These are phyloP conservation scores for Bretschneidera sinensis DNA, from an alignment of 345 rosid species.

Conservation along the genomic window DNA sequence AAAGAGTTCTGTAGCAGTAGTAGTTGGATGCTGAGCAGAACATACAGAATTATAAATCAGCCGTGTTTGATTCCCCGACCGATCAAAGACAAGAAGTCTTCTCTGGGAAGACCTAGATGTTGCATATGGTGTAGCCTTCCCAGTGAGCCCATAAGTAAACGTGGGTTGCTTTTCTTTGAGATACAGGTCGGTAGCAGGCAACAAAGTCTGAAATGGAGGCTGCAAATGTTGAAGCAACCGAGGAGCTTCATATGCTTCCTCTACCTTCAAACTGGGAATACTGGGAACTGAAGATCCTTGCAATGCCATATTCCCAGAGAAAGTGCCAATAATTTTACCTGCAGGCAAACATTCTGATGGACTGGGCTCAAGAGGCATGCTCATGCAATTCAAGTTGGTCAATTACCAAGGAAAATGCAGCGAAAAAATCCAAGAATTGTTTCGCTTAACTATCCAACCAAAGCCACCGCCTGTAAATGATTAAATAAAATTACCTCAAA, in stretches of 20 bases:
- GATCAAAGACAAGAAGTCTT: slow-evolving; percentile 58
- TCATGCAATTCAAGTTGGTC: slow-evolving; percentile 41
- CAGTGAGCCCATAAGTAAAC: slow-evolving; percentile 20
- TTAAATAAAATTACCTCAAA: slow-evolving; percentile 9
- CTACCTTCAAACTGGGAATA: slow-evolving; percentile 31
- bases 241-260: slow-evolving; percentile 33
- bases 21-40: slow-evolving; percentile 28
- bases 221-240: slow-evolving; percentile 39
- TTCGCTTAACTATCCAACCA: slow-evolving; percentile 37
- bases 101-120: slow-evolving; percentile 38
- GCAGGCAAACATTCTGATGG: slow-evolving; percentile 42
- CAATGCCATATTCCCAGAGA: slow-evolving; percentile 32
- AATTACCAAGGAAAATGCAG: slow-evolving; percentile 33
- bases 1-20: slow-evolving; percentile 16
- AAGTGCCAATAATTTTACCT: slow-evolving; percentile 27
- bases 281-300: slow-evolving; percentile 33
- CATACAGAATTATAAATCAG: slow-evolving; percentile 40
- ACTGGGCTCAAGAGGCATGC: slow-evolving; percentile 37
- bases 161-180: slow-evolving; percentile 28
- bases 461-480: slow-evolving; percentile 28
- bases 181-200: slow-evolving; percentile 25
- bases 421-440: slow-evolving; percentile 17
- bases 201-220: slow-evolving; percentile 31
- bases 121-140: slow-evolving; percentile 24
- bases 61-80: slow-evolving; percentile 59